These are phyloP conservation scores for Microstroma glucosiphilum DNA, from an alignment of 1,284 basidiomycete species.

Conservation along the genomic window DNA sequence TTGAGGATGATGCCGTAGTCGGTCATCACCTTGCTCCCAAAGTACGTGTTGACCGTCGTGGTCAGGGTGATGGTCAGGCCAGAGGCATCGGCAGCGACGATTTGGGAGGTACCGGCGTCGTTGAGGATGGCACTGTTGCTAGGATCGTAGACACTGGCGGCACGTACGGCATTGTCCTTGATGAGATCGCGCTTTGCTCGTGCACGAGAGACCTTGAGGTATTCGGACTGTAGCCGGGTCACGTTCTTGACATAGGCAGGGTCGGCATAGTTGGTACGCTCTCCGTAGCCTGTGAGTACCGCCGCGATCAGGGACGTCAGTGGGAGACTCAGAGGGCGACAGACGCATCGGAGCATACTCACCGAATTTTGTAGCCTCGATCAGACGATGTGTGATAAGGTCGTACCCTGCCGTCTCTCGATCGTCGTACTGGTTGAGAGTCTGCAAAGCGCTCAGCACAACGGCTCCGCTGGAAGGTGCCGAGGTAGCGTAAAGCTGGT, in stretches of 20 bases:
- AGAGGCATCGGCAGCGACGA: slow-evolving; percentile 50
- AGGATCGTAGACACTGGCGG: slow-evolving; percentile 47
- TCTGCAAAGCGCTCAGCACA: slow-evolving; percentile 48
- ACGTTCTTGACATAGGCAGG: slow-evolving; percentile 53
- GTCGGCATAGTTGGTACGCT: slow-evolving; percentile 52
- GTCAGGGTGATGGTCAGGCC: slow-evolving; percentile 53
- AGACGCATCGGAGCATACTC: neutral
- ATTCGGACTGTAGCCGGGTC: slow-evolving; percentile 45
- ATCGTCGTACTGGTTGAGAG: slow-evolving; percentile 30
- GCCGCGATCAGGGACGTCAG: neutral
- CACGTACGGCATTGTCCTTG: slow-evolving; percentile 31
- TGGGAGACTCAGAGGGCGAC: neutral
- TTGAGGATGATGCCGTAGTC: slow-evolving; percentile 42
- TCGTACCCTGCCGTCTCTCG: slow-evolving; percentile 22
- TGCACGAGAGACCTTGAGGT: slow-evolving; percentile 42
- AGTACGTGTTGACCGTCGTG: slow-evolving; percentile 53
- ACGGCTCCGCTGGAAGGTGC: slow-evolving; percentile 49
- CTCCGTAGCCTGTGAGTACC: slow-evolving; percentile 50
- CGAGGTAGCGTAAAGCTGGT: slow-evolving; percentile 32
- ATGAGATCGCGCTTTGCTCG: slow-evolving; percentile 46
- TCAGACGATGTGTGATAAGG: slow-evolving; percentile 50
- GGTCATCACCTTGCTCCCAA: slow-evolving; percentile 44
- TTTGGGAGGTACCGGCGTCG: slow-evolving; percentile 52
- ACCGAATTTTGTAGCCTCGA: slow-evolving; percentile 49
- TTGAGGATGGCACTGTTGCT: slow-evolving; percentile 37